Base-by-base conservation (phyloP, 768 basidiomycete genomes). In the Candolleomyces aberdarensis region DNA sequence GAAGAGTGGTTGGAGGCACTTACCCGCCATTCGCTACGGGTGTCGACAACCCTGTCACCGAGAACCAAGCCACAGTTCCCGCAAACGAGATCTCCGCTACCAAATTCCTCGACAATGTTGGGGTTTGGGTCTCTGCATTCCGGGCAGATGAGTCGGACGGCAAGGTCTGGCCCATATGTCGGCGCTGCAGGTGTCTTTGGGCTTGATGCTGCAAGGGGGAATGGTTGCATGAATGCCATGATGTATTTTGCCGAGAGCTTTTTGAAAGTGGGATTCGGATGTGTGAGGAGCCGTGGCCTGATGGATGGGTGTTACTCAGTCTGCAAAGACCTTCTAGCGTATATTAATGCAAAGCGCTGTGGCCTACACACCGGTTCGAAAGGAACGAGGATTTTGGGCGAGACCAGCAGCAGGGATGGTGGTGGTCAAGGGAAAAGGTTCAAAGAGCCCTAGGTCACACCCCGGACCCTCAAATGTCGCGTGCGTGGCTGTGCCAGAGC, bases 1-100 rank as follows among this genome's bases (percentile, higher is more conserved):
- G 11, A 20, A 46, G 9, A 46, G 19, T 17, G 14, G 8, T 6
- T 46, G 17, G 15, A 40, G 48, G 50, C 57, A 85, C 91, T 81
- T 80, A 92, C 91, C 80, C 88, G 80, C 92, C 96, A 99, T 88
- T 99, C 97, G 77, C 93, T 95, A 74, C 96, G 82, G 41, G 97
- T 98, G 76, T 99, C 97, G 32, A 98, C 96, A 56, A 99, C 87
- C 66, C 94, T 85, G 73, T 98, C 97, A 68, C 96, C 96, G 64
- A 98, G 79, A 66, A 99, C 95, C 66, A 98, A 81, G 60, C 96
- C 94, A 81, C 94, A 96, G 63, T 84, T 84, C 70, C 90, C 90
- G 79, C 96, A 94, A 66, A 98, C 97, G 71, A 98, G 86, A 77
- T 99, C 97, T 69, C 97, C 97, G 66, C 92, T 91, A 70, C 93